phyloP scores from a whole-genome alignment of 345 rosid genomes.

The Heritiera fomes region DNA sequence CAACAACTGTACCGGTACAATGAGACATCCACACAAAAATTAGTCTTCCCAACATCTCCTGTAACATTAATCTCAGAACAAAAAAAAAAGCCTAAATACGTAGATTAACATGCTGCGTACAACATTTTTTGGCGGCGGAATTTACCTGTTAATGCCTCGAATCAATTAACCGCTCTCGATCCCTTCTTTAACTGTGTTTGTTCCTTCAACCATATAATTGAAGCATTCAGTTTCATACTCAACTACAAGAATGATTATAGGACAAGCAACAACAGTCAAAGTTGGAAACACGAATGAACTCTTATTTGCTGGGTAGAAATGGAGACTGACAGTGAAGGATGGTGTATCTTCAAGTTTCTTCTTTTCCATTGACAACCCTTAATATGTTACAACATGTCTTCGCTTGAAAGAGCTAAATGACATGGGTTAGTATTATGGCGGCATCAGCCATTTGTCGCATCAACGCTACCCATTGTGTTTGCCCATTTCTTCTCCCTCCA shows the following conservation, averaged over 20 bases:
- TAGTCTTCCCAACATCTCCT: constrained; percentile 32
- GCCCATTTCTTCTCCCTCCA: constrained; percentile 90
- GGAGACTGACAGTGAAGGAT: constrained; percentile 29
- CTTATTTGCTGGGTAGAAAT: constrained; percentile 33
- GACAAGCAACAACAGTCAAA: constrained; percentile 37
- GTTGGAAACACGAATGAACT: constrained; percentile 32
- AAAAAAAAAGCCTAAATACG: constrained; percentile 33
- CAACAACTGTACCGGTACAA: constrained; percentile 28
- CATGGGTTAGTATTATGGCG: neutral
- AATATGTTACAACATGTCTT: constrained; percentile 25
- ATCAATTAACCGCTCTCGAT: constrained; percentile 4
- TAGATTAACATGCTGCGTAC: constrained; percentile 32
- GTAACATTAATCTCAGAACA: constrained; percentile 28
- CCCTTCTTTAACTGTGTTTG: constrained; percentile 25
- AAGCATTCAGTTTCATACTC: constrained; percentile 31
- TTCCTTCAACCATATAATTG: constrained; percentile 32
- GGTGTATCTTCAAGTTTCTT: constrained; percentile 32
- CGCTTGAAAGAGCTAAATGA: constrained; percentile 7
- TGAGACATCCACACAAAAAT: constrained; percentile 40
- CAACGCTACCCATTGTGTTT: constrained; percentile 68
- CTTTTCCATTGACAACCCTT: constrained; percentile 20
- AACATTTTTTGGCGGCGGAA: constrained; percentile 21
- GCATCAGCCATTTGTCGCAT: constrained; percentile 56
- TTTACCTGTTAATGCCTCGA: constrained; percentile 16
- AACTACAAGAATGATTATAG: constrained; percentile 30